Evolutionary conservation across 1,139 yeast species (phyloP).

Genomic region (Geotrichum australiense): DNA sequence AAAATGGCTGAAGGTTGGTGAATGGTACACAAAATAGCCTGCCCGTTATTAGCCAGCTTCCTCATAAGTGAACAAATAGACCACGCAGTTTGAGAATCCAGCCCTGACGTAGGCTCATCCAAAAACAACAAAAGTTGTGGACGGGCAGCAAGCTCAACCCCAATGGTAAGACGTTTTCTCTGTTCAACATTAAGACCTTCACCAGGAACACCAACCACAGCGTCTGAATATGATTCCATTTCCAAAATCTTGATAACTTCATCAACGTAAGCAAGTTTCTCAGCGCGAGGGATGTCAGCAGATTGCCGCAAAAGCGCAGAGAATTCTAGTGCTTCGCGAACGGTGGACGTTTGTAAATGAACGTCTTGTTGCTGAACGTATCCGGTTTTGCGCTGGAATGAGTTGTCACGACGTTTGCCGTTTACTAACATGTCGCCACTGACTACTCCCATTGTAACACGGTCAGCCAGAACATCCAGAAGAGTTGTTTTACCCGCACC

Average conservation of each 20-base stretch:
- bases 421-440: slow-evolving; percentile 71
- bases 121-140: slow-evolving; percentile 73
- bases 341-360: slow-evolving; percentile 67
- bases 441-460: slow-evolving; percentile 73
- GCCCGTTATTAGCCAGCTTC: slow-evolving; percentile 69
- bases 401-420: slow-evolving; percentile 58
- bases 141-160: slow-evolving; percentile 83
- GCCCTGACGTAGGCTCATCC: slow-evolving; percentile 92
- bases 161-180: slow-evolving; percentile 75
- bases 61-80: slow-evolving; percentile 70
- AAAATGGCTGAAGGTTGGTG: slow-evolving; percentile 79
- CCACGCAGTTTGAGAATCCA: slow-evolving; percentile 92
- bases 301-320: slow-evolving; percentile 75
- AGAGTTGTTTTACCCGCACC: slow-evolving; percentile 85
- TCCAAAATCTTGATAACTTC: slow-evolving; percentile 61
- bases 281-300: slow-evolving; percentile 43
- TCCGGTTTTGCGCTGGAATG: slow-evolving; percentile 78
- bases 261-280: slow-evolving; percentile 66
- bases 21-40: slow-evolving; percentile 75
- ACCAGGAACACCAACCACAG: slow-evolving; percentile 79
- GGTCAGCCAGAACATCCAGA: slow-evolving; percentile 66
- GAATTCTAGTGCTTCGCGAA: slow-evolving; percentile 68
- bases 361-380: slow-evolving; percentile 81
- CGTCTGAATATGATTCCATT: slow-evolving; percentile 70
- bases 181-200: slow-evolving; percentile 72